A percentile compares a stretch with the other conserved stretches of the same genome.
phyloP scores from a whole-genome alignment of 1,284 basidiomycete species.

The Pterula multifida region DNA sequence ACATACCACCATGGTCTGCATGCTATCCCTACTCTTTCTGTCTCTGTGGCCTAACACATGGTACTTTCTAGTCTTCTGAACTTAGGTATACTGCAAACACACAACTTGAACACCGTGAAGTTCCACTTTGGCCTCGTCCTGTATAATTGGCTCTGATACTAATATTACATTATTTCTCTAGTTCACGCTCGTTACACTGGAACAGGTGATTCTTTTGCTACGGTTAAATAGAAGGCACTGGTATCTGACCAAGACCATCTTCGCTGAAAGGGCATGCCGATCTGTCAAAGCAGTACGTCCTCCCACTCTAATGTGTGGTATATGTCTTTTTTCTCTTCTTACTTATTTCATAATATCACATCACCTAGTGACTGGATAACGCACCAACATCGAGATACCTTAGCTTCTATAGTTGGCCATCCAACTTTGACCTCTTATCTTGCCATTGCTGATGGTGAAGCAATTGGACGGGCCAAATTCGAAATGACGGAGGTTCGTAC shows the following conservation, averaged over 20 bases:
- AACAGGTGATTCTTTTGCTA: conserved; percentile 47
- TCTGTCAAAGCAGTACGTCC: conserved; percentile 79
- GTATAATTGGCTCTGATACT: conserved; percentile 9
- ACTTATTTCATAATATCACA: not conserved
- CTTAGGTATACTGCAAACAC: conserved; percentile 90
- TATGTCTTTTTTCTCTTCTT: not conserved
- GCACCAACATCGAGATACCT: conserved; percentile 93
- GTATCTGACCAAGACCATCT: conserved; percentile 7
- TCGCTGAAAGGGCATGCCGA: conserved; percentile 74
- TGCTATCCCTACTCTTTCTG: conserved; percentile 1
- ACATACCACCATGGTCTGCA: not conserved
- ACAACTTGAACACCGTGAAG: conserved; percentile 82
- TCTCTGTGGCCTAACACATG: conserved; percentile 6
- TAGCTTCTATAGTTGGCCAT: conserved; percentile 88
- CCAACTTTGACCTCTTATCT: conserved; percentile 78
- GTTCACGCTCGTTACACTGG: conserved; percentile 96
- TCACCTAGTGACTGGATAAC: conserved; percentile 88
- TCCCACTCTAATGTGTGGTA: not conserved
- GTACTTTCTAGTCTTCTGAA: conserved; percentile 60
- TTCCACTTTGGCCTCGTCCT: too few relatives aligned
- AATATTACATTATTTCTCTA: conserved; percentile 22
- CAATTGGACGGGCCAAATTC: conserved; percentile 82
- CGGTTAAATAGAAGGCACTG: not conserved
- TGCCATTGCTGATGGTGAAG: conserved; percentile 88
- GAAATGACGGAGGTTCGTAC: conserved; percentile 88